A percentile compares a stretch with the other conserved stretches of the same genome.
Evolutionary conservation across 2,329 filamentous ascomycete species (phyloP).

Genomic region (Phaeosphaeria sp.): DNA sequence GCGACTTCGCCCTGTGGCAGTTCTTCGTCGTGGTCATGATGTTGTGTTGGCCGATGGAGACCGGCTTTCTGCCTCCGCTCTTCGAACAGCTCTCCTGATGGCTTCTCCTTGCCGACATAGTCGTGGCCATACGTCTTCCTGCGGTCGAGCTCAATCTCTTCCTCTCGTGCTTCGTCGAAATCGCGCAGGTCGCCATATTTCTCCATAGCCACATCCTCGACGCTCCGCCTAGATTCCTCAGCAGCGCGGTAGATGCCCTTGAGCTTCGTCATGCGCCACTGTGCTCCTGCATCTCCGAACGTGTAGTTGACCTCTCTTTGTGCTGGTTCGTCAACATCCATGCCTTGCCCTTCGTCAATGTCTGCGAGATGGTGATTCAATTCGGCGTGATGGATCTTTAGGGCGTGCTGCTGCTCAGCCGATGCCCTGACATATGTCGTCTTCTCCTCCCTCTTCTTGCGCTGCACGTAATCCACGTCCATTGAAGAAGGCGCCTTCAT

Average conservation of each 20-base stretch:
- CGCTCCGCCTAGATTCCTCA: conserved; percentile 71
- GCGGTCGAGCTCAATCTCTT: conserved; percentile 87
- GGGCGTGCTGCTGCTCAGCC: conserved; percentile 66
- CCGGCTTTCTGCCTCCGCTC: conserved; percentile 72
- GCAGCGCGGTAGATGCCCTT: conserved; percentile 83
- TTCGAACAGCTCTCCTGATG: conserved; percentile 83
- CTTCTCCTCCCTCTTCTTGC: conserved; percentile 58
- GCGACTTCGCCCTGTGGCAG: conserved; percentile 64
- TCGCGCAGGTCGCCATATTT: conserved; percentile 80
- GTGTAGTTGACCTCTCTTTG: conserved; percentile 76
- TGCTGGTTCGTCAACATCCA: conserved; percentile 54
- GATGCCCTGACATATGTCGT: conserved; percentile 54
- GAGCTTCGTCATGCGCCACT: conserved; percentile 97
- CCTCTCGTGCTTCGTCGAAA: conserved; percentile 93
- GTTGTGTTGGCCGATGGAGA: conserved; percentile 48
- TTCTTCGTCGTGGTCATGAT: conserved; percentile 37
- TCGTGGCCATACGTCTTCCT: conserved; percentile 82
- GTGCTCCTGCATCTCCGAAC: conserved; percentile 87
- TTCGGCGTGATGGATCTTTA: conserved; percentile 80
- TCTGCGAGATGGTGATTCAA: conserved; percentile 75
- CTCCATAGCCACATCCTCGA: conserved; percentile 85
- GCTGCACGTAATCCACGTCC: conserved; percentile 82
- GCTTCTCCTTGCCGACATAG: conserved; percentile 84
- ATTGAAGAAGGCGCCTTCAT: conserved; percentile 88
- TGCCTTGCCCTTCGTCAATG: conserved; percentile 48